phyloP scores from a whole-genome alignment of 2,329 filamentous ascomycete genomes.

The Trichoderma koningiopsis region DNA sequence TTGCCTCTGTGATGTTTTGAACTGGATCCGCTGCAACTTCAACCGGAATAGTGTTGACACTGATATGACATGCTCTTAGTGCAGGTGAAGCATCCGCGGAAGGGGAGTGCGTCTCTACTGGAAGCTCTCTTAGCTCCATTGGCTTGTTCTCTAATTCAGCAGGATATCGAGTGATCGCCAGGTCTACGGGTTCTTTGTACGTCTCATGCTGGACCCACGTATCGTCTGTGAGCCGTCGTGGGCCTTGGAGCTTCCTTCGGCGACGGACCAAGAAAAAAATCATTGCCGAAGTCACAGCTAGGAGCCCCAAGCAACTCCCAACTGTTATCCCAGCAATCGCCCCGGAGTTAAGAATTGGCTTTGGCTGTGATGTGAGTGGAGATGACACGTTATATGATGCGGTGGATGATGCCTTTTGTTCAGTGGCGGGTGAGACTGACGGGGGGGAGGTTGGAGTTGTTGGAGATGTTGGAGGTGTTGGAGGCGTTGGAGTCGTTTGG shows the following conservation, averaged over 20 bases:
- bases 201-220: constrained; percentile 18
- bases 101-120: background rate
- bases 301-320: constrained; percentile 24
- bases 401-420: background rate
- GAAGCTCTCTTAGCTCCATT: constrained; percentile 24
- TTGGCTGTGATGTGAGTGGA: background rate
- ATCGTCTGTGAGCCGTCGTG: constrained; percentile 16
- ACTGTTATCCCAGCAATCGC: constrained; percentile 28
- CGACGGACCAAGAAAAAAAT: constrained; percentile 2
- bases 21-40: constrained; percentile 21
- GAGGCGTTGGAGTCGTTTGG: too few relatives aligned
- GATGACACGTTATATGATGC: background rate
- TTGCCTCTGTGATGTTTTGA: background rate
- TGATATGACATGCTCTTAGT: constrained; percentile 7
- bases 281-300: constrained; percentile 6
- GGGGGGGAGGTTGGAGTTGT: background rate
- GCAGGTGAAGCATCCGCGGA: background rate
- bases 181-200: background rate
- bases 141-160: constrained; percentile 27
- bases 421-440: background rate
- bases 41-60: constrained; percentile 16
- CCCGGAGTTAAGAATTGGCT: constrained; percentile 11
- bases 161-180: background rate
- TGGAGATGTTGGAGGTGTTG: too few relatives aligned
- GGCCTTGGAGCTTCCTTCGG: constrained; percentile 8